Evolutionary conservation across 2,329 filamentous ascomycete species (phyloP).

Genomic region (Colletotrichum echinochloae): DNA sequence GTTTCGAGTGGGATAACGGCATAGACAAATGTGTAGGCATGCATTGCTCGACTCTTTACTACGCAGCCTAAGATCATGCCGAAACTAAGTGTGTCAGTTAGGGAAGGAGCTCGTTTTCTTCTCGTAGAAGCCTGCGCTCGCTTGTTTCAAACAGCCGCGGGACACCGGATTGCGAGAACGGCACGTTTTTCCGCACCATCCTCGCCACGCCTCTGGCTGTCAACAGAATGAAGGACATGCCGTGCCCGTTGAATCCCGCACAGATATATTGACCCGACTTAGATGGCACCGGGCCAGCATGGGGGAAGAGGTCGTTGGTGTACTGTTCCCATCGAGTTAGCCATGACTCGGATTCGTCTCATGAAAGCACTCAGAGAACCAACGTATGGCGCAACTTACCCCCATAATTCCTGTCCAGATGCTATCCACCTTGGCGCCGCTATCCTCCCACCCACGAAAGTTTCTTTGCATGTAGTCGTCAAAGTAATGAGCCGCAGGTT

Average conservation of each 20-base stretch:
- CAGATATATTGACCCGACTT: slow-evolving; percentile 56
- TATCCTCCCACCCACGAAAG: slow-evolving; percentile 61
- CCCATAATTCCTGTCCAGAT: slow-evolving; percentile 54
- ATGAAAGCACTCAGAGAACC: not conserved
- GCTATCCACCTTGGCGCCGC: slow-evolving; percentile 49
- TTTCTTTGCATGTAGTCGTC: slow-evolving; percentile 59
- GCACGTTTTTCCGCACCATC: slow-evolving; percentile 51
- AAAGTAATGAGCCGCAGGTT: slow-evolving; percentile 55
- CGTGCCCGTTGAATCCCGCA: slow-evolving; percentile 64
- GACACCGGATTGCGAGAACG: slow-evolving; percentile 53
- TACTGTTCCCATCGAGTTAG: slow-evolving; percentile 51
- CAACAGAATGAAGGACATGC: slow-evolving; percentile 61
- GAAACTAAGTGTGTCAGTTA: not conserved
- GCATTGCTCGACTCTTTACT: not conserved
- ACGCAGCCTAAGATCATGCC: not conserved
- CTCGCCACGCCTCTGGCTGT: slow-evolving; percentile 53
- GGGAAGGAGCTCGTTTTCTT: slow-evolving; percentile 19
- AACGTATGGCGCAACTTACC: slow-evolving; percentile 43
- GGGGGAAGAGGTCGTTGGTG: slow-evolving; percentile 32
- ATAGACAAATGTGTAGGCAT: not conserved
- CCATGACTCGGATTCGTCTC: slow-evolving; percentile 46
- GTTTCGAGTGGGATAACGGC: not conserved
- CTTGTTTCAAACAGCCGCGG: slow-evolving; percentile 53
- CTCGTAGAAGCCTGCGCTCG: slow-evolving; percentile 44
- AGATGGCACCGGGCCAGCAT: slow-evolving; percentile 50